phyloP scores from a whole-genome alignment of 441 rosid species.

The Gossypium laxum region DNA sequence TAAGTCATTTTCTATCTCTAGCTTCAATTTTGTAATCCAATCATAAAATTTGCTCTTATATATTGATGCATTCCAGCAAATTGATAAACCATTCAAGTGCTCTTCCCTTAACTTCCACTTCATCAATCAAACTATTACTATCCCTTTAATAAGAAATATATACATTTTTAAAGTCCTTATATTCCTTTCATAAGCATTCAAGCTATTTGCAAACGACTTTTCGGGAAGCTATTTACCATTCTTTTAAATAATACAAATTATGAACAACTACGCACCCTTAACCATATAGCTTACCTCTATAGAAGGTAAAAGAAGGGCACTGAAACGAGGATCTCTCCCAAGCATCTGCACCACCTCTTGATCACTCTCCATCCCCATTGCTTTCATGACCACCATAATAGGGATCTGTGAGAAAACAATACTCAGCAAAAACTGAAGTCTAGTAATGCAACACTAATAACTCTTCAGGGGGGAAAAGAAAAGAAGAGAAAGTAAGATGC shows the following conservation, averaged over 20 bases:
- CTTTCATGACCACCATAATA: slow-evolving; percentile 76
- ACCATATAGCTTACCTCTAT: slow-evolving; percentile 51
- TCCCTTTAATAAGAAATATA: neutral
- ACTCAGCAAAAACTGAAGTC: neutral
- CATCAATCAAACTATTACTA: neutral
- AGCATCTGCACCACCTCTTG: slow-evolving; percentile 93
- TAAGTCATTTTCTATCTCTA: neutral
- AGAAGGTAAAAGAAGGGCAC: slow-evolving; percentile 69
- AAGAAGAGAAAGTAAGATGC: neutral
- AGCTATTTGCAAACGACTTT: neutral
- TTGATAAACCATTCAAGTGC: neutral
- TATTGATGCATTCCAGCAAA: slow-evolving; percentile 2
- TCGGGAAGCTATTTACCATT: neutral
- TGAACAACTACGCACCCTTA: neutral
- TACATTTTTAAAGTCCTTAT: neutral
- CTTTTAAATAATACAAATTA: neutral
- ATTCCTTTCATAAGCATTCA: neutral
- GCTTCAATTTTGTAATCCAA: neutral
- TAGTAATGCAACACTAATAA: neutral
- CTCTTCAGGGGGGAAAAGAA: neutral
- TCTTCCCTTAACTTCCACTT: neutral
- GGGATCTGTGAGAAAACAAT: slow-evolving; percentile 45
- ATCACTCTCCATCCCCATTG: slow-evolving; percentile 96
- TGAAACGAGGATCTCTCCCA: slow-evolving; percentile 87
- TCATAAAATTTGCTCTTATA: neutral